Base-by-base conservation (phyloP, 768 basidiomycete species). In the Mycena leptocephala region DNA sequence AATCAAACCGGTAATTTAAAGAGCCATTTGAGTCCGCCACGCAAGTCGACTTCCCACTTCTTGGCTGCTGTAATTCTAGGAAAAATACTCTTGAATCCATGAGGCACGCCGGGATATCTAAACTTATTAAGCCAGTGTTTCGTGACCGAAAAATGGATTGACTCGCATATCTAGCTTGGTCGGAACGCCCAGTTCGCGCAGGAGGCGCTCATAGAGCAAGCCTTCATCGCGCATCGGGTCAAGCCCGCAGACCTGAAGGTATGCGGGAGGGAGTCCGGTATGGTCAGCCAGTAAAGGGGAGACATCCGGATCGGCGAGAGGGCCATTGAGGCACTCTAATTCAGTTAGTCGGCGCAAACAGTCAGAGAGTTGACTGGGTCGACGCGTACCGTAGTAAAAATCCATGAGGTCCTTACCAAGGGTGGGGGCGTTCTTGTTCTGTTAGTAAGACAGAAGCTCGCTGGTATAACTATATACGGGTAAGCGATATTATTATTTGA, bases 221-320 rank as follows among this genome's bases (percentile, higher is more conserved):
- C 53, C 67, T n/a, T 69, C 67, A 26, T 69, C 67, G 26, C 67
- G 53, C 37, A 69, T 9, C 35, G 48, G 48, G n/a, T 69, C 67
- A 13, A 69, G 55, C 28, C 67, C 67, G 33, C 32, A 35, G 35
- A 69, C 39, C 20, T 56, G 67, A 22, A 32, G 0, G 35, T 46
- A 48, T 7, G 41, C 56, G 2, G 24, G 28, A 53, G 10, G 43
- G 43, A 46, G 43, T 13, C 43, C 18, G 11, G 43, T 46, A 16
- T 16, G 43, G 43, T 46, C 43, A 20, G 43, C 43, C 48, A 51
- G 48, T 24, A 51, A 51, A 24, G 48, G 48, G 22, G 67, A 26
- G 67, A 58, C 26, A 11, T 69, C 67, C 7, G 55, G 53, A 43
- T 55, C 28, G 39, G 35, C 26, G 33, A 37, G 67, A 16, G 67